phyloP scores from a whole-genome alignment of 768 basidiomycete genomes.

The Brasilioporus rufonigricans region DNA sequence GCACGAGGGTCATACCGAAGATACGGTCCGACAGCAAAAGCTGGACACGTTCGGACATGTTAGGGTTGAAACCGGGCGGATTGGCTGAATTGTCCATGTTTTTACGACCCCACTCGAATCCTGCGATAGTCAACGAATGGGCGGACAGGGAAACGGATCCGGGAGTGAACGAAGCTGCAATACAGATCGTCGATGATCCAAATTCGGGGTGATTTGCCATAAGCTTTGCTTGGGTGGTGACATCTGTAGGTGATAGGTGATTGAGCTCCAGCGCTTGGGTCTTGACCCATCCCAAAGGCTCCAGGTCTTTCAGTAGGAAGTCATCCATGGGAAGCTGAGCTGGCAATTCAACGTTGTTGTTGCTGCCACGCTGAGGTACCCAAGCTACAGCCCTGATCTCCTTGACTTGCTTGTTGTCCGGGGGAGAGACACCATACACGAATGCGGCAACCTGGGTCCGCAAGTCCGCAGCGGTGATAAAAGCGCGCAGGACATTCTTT shows the following conservation, averaged over 20 bases:
- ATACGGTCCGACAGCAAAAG: constrained; percentile 93
- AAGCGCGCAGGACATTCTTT: constrained; percentile 93
- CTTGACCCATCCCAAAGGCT: constrained; percentile 95
- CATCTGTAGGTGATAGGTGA: constrained; percentile 90
- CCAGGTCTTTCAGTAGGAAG: constrained; percentile 91
- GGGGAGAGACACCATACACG: constrained; percentile 89
- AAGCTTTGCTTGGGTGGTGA: constrained; percentile 91
- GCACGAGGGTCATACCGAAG: constrained; percentile 92
- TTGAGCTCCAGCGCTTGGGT: constrained; percentile 92
- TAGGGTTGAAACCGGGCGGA: constrained; percentile 94
- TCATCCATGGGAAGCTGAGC: constrained; percentile 90
- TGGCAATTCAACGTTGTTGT: constrained; percentile 92
- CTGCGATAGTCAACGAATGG: constrained; percentile 84
- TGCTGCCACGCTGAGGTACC: constrained; percentile 96
- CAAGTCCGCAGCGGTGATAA: constrained; percentile 90
- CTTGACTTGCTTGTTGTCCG: constrained; percentile 97
- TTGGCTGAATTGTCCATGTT: constrained; percentile 83
- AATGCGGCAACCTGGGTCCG: constrained; percentile 95
- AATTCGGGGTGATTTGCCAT: constrained; percentile 97
- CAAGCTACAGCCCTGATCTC: constrained; percentile 98
- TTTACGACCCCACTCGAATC: constrained; percentile 98
- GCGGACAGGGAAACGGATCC: constrained; percentile 96
- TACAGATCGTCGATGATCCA: constrained; percentile 90
- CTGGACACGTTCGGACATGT: constrained; percentile 96
- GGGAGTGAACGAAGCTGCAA: constrained; percentile 95